Evolutionary conservation across 768 basidiomycete species (phyloP), one percentile per base, ranked within the genome.

Genomic region (Dictyophora rubrovolvata): DNA sequence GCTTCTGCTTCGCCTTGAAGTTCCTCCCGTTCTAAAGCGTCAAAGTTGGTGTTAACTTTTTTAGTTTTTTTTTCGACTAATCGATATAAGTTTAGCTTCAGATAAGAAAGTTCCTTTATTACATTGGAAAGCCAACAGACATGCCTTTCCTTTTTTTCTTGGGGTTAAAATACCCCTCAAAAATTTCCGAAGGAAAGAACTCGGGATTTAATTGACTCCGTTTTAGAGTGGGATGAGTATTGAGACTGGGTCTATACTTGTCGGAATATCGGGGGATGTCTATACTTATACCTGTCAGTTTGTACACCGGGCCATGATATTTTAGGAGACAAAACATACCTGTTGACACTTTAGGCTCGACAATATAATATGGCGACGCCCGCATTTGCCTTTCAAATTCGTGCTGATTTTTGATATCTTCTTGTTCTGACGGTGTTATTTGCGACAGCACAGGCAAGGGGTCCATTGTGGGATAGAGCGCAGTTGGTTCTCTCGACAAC

Each of bases 181-280:
- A 85, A 49, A 93, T 78, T 46, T 84, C 84, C 14, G 75, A 68
- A 5, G 90, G 90, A 64, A 93, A 93, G 74, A 89, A 91, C 0
- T 85, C 79, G 56, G 79, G 77, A 61, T 90, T 80, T 3, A 93
- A 72, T 23, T 88, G 83, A 63, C 79, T 82, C 53, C 82, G 77
- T 67, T 84, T 86, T 60, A 93, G 74, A 42, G 79, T 74, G 11
- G 89, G 87, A 59, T 84, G 83, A 0, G 79, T 77, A 7, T 77
- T 66, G 6, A 74, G 69, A 8, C 82, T 83, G 1, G 84, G 81
- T 7, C 84, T 79, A 68, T 91, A 90, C 70, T 87, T 89, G 71
- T 93, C 90, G 17, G 88, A 89, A 68, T 90, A 93, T 28, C 87
- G 82, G 48, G 86, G 82, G 4, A 92, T 71, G 48, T 89, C 90